These are phyloP conservation scores for Cystofilobasidium capitatum DNA, from an alignment of 768 basidiomycete species.

Conservation along the genomic window DNA sequence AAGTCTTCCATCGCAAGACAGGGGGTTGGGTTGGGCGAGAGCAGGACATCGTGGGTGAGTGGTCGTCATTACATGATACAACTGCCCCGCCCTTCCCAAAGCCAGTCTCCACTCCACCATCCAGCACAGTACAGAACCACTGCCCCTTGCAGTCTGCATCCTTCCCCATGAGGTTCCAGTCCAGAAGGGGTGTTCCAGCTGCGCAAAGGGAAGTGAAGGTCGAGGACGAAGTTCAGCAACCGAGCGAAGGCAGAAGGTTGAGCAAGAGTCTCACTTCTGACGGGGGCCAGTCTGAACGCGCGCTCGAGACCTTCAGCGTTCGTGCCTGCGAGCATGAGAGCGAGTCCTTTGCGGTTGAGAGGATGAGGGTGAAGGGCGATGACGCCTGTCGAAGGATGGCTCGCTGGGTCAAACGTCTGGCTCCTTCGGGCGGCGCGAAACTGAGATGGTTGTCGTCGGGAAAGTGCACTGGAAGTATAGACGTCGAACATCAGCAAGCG, in stretches of 20 bases:
- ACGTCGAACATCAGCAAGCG: neutral
- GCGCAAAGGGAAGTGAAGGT: neutral
- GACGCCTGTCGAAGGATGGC: constrained; percentile 41
- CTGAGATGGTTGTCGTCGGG: neutral
- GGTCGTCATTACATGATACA: no score
- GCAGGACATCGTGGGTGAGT: no score
- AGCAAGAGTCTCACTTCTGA: constrained; percentile 63
- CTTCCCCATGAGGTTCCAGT: constrained; percentile 60
- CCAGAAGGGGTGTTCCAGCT: constrained; percentile 43
- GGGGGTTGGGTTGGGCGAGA: no score
- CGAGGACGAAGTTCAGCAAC: neutral
- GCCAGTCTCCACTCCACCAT: constrained; percentile 44
- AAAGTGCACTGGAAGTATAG: neutral
- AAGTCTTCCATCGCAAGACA: no score
- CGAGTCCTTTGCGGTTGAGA: constrained; percentile 35
- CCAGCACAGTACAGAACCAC: constrained; percentile 69
- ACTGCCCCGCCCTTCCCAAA: constrained; percentile 31
- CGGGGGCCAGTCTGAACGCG: constrained; percentile 61
- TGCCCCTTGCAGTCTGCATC: constrained; percentile 51
- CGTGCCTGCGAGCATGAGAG: constrained; percentile 55
- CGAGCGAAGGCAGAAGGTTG: neutral
- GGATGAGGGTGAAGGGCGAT: constrained; percentile 64
- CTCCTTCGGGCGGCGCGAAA: neutral
- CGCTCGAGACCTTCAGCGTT: constrained; percentile 56
- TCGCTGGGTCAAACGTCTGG: neutral